Percentiles rank a stretch among this genome's conserved stretches.
Conservation (phyloP, 2,329 filamentous ascomycete genomes). For the Claviceps lovelessii region DNA sequence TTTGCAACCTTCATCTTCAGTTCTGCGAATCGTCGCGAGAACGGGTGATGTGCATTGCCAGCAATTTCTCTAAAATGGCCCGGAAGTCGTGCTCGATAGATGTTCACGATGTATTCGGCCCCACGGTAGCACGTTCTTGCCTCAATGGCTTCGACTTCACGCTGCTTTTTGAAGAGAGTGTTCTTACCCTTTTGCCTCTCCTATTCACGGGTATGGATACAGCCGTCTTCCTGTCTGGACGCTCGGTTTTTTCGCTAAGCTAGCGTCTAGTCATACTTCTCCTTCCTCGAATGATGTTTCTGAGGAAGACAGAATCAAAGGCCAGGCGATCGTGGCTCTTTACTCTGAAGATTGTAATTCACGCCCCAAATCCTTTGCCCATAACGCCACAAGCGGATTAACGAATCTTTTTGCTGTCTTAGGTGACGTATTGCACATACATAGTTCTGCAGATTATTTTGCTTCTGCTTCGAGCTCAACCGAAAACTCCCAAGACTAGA, state of each 20-base stretch:
- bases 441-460: slow-evolving; percentile 8
- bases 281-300: not conserved
- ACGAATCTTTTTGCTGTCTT: not conserved
- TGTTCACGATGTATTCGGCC: slow-evolving; percentile 9
- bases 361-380: not conserved
- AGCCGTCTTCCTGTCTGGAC: not conserved
- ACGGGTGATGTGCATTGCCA: not conserved
- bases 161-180: slow-evolving; percentile 14
- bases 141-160: slow-evolving; percentile 17
- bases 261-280: slow-evolving; percentile 4
- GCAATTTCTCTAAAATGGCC: not conserved
- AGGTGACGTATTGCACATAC: slow-evolving; percentile 4
- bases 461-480: slow-evolving; percentile 8
- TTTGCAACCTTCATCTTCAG: not conserved
- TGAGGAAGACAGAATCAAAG: slow-evolving; percentile 5
- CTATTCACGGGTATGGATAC: slow-evolving; percentile 6
- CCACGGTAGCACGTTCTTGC: slow-evolving; percentile 8
- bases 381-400: not conserved
- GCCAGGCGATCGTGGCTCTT: slow-evolving; percentile 7
- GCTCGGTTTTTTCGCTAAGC: not conserved
- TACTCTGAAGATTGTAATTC: slow-evolving; percentile 7
- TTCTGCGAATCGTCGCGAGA: not conserved
- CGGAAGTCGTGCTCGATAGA: slow-evolving; percentile 4
- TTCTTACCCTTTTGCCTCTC: slow-evolving; percentile 12
- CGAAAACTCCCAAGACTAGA: slow-evolving; percentile 5